Conservation (phyloP, 176 grass and related monocot species). For the Rhynchospora pubera region DNA sequence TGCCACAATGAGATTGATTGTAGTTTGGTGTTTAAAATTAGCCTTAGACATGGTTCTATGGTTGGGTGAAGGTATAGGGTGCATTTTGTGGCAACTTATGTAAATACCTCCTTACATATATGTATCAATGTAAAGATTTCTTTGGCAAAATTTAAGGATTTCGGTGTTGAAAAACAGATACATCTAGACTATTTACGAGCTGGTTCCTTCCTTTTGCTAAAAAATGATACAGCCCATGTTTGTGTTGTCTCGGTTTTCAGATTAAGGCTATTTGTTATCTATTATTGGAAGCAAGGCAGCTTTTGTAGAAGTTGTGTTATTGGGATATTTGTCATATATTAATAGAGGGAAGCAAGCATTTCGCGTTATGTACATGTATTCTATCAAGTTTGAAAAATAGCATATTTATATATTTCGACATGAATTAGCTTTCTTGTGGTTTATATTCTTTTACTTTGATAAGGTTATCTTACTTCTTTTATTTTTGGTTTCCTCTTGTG, state of each 20-base stretch:
- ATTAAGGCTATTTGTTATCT: background rate
- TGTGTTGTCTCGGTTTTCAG: background rate
- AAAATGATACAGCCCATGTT: background rate
- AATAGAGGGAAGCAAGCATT: background rate
- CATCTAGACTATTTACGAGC: background rate
- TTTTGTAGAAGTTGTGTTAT: background rate
- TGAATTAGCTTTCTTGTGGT: background rate
- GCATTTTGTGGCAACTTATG: slow-evolving; percentile 21
- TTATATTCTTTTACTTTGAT: background rate
- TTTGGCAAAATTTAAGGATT: slow-evolving; percentile 2
- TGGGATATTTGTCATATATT: background rate
- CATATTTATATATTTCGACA: background rate
- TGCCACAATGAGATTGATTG: background rate
- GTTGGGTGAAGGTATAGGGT: background rate
- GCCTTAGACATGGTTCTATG: background rate
- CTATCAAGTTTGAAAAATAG: background rate
- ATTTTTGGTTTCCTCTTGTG: background rate
- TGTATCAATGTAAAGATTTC: slow-evolving; percentile 9
- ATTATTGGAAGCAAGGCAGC: background rate
- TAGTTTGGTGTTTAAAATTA: background rate
- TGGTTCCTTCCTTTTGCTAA: background rate
- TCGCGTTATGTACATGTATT: background rate
- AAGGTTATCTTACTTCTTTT: background rate
- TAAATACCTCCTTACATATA: slow-evolving; percentile 9
- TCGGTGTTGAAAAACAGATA: background rate